Percentiles rank a stretch among this genome's conserved stretches.
These are phyloP conservation scores for Trametes villosa DNA, from an alignment of 768 basidiomycete genomes.

Conservation along the genomic window DNA sequence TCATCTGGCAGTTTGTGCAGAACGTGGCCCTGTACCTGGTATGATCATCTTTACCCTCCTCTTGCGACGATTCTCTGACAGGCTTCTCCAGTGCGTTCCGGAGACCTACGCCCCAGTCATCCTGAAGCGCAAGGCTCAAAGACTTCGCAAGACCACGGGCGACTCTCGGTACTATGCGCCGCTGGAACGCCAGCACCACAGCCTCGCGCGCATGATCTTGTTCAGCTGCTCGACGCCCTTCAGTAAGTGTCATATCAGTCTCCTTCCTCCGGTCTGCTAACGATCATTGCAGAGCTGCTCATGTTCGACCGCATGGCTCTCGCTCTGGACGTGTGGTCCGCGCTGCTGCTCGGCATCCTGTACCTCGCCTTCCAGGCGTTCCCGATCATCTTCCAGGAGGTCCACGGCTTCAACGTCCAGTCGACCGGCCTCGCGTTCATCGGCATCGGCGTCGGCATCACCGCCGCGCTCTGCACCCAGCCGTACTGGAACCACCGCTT, in stretches of 20 bases:
- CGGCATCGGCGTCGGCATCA: constrained; percentile 54
- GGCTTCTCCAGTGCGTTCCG: constrained; percentile 55
- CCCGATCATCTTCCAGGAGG: constrained; percentile 52
- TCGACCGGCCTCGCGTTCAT: constrained; percentile 52
- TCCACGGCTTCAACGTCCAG: constrained; percentile 59
- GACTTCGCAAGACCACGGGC: constrained; percentile 59
- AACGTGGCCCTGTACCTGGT: constrained; percentile 52
- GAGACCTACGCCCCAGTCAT: constrained; percentile 75
- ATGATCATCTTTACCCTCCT: neutral
- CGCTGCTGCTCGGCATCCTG: constrained; percentile 47
- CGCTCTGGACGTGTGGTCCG: constrained; percentile 66
- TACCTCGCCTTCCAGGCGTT: constrained; percentile 61
- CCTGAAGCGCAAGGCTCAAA: constrained; percentile 61
- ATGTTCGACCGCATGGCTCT: constrained; percentile 77
- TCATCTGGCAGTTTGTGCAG: constrained; percentile 71
- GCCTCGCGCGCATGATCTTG: constrained; percentile 50
- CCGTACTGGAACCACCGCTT: constrained; percentile 47
- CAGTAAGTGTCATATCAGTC: too few species aligned
- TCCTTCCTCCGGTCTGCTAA: too few species aligned
- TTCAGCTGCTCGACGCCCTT: constrained; percentile 75
- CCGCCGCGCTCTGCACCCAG: constrained; percentile 43
- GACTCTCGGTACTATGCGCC: constrained; percentile 61
- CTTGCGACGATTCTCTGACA: neutral
- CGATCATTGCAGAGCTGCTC: constrained; percentile 55
- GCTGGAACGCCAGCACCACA: constrained; percentile 53